Conservation (phyloP, 371 early-diverging fungal species). For the Rhizopus stolonifer region DNA sequence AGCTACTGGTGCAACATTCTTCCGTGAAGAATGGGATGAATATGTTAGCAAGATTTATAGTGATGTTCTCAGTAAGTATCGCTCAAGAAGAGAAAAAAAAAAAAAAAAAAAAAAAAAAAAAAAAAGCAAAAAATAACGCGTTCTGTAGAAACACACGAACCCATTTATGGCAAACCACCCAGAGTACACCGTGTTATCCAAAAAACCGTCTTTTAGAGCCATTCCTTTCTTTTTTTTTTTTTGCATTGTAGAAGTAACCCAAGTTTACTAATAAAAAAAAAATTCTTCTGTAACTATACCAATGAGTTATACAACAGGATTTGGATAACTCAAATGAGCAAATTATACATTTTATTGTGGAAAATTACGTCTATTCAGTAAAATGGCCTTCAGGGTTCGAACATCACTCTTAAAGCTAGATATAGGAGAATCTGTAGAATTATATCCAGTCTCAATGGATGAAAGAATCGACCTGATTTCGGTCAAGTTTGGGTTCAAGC, state of each 20-base stretch:
- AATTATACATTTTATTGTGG: constrained; percentile 17
- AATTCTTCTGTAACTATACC: too few relatives aligned
- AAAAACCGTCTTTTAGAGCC: constrained; percentile 51
- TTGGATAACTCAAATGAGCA: too few relatives aligned
- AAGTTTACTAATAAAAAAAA: not conserved
- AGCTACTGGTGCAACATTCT: constrained; percentile 65
- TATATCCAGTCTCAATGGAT: not conserved
- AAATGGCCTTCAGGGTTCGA: constrained; percentile 30
- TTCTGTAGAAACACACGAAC: constrained; percentile 39
- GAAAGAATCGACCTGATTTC: constrained; percentile 6
- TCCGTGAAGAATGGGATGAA: constrained; percentile 77
- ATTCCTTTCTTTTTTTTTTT: not conserved
- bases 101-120: too few relatives aligned
- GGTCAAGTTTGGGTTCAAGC: constrained; percentile 5
- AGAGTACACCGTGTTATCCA: constrained; percentile 52
- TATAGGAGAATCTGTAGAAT: constrained; percentile 10
- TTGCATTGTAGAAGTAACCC: not conserved
- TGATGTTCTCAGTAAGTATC: constrained; percentile 57
- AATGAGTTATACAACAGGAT: too few relatives aligned
- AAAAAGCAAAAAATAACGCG: too few relatives aligned
- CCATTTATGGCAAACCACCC: constrained; percentile 60
- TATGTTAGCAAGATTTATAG: constrained; percentile 67
- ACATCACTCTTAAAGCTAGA: constrained; percentile 36
- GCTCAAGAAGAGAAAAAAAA: too few relatives aligned
- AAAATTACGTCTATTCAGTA: constrained; percentile 36